Percentiles rank a stretch among this genome's conserved stretches.
Evolutionary conservation across 768 basidiomycete genomes (phyloP).

Genomic region (Phlegmacium glaucopus): DNA sequence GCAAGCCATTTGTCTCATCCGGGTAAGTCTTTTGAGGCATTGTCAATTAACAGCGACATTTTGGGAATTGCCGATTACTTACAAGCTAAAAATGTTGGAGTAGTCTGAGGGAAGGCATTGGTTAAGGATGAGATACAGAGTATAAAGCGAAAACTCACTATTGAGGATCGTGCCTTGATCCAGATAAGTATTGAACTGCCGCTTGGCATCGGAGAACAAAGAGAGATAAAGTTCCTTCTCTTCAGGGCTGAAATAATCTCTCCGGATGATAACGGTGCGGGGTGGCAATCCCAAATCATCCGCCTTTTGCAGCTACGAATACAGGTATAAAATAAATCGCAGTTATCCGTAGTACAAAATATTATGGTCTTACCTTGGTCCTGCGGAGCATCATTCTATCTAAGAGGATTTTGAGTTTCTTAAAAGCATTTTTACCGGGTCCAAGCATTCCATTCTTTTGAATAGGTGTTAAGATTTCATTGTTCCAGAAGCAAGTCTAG

Average conservation of each 20-base stretch:
- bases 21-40: conserved; percentile 63
- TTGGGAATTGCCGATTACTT: conserved; percentile 19
- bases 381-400: conserved; percentile 95
- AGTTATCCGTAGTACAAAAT: no score
- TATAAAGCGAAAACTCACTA: conserved; percentile 52
- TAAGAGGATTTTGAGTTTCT: conserved; percentile 84
- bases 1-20: conserved; percentile 95
- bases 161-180: conserved; percentile 89
- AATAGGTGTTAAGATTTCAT: conserved; percentile 93
- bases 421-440: conserved; percentile 80
- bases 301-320: conserved; percentile 77
- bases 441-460: conserved; percentile 85
- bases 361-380: conserved; percentile 55
- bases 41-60: background rate
- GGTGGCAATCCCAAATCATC: conserved; percentile 97
- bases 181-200: conserved; percentile 89
- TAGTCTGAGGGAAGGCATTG: conserved; percentile 52
- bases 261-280: conserved; percentile 80
- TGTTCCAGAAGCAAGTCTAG: conserved; percentile 95
- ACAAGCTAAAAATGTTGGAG: conserved; percentile 86
- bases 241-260: conserved; percentile 93
- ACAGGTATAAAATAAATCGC: background rate
- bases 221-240: conserved; percentile 95
- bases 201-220: conserved; percentile 88
- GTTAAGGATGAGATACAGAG: background rate